Percentiles rank a stretch among this genome's conserved stretches.
These are phyloP conservation scores for Saposhnikovia divaricata DNA, from an alignment of 129 eudicot genomes.

Conservation along the genomic window DNA sequence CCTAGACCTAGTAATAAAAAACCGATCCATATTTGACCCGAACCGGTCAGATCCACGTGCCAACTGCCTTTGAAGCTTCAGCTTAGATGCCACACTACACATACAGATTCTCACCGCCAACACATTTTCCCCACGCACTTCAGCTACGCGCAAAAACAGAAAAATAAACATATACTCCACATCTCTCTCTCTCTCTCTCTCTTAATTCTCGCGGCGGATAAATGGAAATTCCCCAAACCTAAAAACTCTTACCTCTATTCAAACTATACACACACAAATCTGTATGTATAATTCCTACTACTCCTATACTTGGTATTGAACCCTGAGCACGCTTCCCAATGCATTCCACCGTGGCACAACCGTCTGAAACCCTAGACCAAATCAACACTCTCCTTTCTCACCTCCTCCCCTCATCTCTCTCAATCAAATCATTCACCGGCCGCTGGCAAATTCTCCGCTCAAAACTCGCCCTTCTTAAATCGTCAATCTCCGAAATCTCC, in stretches of 20 bases:
- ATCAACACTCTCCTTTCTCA: constrained; percentile 29
- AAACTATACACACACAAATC: neutral
- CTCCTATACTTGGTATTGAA: neutral
- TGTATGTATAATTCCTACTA: neutral
- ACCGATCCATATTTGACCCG: neutral
- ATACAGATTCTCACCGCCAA: neutral
- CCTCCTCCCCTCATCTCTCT: constrained; percentile 52
- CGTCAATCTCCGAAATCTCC: constrained; percentile 47
- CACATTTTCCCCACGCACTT: neutral
- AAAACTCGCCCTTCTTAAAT: constrained; percentile 49
- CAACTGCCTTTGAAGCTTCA: neutral
- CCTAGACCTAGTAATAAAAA: neutral
- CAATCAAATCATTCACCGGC: constrained; percentile 53
- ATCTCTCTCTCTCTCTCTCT: no score
- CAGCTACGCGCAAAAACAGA: neutral
- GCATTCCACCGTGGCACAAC: constrained; percentile 38
- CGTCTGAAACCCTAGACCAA: constrained; percentile 39
- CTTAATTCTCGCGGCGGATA: no score
- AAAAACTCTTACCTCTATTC: neutral
- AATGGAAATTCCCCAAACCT: neutral
- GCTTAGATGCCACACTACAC: neutral
- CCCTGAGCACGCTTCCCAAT: constrained; percentile 15
- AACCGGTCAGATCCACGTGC: neutral
- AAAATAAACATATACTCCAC: no score
- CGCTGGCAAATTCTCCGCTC: constrained; percentile 67